Percentiles rank a stretch among this genome's conserved stretches.
phyloP scores from a whole-genome alignment of 345 rosid genomes.

The Abelmoschus esculentus region DNA sequence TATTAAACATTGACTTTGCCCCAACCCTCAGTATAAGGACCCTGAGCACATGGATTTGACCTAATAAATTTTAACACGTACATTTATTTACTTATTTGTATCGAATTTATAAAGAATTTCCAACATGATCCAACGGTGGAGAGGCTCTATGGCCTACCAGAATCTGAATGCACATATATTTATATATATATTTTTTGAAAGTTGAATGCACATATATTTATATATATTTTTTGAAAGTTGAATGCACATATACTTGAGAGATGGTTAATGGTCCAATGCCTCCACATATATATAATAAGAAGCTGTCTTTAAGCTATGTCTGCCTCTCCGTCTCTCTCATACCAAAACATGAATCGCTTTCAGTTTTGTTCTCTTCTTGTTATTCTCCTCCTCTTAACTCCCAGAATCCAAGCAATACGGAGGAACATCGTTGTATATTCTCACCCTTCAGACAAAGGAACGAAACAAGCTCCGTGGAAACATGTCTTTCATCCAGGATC shows the following conservation, averaged over 20 bases:
- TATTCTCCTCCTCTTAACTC: constrained; percentile 5
- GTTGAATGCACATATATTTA: background rate
- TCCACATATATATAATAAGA: background rate
- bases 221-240: background rate
- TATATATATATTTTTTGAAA: background rate
- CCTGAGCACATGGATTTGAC: background rate
- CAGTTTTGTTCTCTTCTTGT: background rate
- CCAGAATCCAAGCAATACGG: constrained; percentile 4
- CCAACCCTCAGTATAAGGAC: background rate
- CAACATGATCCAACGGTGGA: background rate
- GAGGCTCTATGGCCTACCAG: background rate
- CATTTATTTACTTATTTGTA: background rate
- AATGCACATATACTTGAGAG: background rate
- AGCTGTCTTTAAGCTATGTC: background rate
- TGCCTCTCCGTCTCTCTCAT: constrained; percentile 6
- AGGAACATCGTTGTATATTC: background rate
- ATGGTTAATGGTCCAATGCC: background rate
- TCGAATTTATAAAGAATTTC: background rate
- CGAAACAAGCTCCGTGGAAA: background rate
- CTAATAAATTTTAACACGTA: background rate
- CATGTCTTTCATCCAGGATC: background rate
- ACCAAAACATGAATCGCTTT: constrained; percentile 2
- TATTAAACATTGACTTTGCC: background rate
- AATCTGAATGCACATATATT: background rate
- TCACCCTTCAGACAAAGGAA: background rate